These are phyloP conservation scores for Sordaria brevicollis DNA, from an alignment of 495 filamentous ascomycete species.

Conservation along the genomic window DNA sequence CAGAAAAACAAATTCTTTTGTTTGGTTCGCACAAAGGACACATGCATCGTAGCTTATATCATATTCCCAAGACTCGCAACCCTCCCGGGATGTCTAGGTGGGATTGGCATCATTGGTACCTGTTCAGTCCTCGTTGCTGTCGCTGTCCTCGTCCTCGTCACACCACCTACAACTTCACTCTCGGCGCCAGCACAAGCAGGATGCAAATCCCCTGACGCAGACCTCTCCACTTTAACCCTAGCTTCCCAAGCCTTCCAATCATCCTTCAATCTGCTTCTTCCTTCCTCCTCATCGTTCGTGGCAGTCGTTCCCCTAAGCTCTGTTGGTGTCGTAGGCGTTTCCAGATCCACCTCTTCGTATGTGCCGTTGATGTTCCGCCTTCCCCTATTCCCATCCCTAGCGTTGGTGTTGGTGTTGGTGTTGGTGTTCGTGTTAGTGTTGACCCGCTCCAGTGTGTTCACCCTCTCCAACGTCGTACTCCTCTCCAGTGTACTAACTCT, in stretches of 20 bases:
- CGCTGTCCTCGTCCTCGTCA: not conserved
- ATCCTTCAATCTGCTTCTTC: conserved; percentile 8
- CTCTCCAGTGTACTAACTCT: too few species aligned
- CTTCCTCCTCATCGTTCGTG: conserved; percentile 9
- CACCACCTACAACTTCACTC: not conserved
- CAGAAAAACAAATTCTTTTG: not conserved
- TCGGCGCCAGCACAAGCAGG: conserved; percentile 7
- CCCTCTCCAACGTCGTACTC: not conserved
- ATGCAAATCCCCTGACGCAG: conserved; percentile 17
- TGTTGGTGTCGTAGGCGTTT: not conserved
- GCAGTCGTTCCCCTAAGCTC: conserved; percentile 4
- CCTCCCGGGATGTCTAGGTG: not conserved
- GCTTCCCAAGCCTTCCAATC: conserved; percentile 26
- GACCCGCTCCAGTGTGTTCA: not conserved
- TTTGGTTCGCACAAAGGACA: too few species aligned
- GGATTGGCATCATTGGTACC: not conserved
- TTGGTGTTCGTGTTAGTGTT: too few species aligned
- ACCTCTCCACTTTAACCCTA: conserved; percentile 13
- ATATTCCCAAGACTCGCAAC: not conserved
- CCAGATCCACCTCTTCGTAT: not conserved
- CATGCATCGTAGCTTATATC: not conserved
- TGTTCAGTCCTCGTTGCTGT: not conserved
- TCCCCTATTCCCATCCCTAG: too few species aligned
- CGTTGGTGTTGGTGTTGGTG: too few species aligned
- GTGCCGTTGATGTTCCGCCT: not conserved